Percentiles rank a stretch among this genome's conserved stretches.
These are phyloP conservation scores for Rhizopogon hawkerae DNA, from an alignment of 1,284 basidiomycete species.

Conservation along the genomic window DNA sequence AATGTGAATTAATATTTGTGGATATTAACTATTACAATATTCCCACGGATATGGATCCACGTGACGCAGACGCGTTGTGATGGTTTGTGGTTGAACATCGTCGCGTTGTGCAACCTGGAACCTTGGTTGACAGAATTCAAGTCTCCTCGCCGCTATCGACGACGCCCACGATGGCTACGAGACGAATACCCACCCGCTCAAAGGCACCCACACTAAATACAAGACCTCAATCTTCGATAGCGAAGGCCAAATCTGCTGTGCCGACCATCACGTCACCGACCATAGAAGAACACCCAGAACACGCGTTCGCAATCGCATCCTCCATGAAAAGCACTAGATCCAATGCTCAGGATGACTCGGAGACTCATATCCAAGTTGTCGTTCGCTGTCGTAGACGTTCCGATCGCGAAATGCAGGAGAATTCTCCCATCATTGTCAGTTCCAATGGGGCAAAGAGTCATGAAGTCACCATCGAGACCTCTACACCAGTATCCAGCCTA, in stretches of 20 bases:
- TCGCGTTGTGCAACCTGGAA: constrained; percentile 14
- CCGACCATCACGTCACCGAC: constrained; percentile 15
- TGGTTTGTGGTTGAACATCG: constrained; percentile 11
- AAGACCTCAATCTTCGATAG: constrained; percentile 15
- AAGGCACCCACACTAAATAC: constrained; percentile 10
- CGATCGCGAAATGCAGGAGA: constrained; percentile 73
- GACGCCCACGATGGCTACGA: constrained; percentile 21
- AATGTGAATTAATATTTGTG: neutral
- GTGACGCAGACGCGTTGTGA: constrained; percentile 27
- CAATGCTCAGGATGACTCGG: constrained; percentile 35
- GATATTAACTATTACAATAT: neutral
- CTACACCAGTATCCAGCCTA: constrained; percentile 52
- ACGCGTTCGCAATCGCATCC: constrained; percentile 17
- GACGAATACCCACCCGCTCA: constrained; percentile 18
- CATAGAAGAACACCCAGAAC: constrained; percentile 15
- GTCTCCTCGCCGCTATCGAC: constrained; percentile 5
- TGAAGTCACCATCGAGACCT: constrained; percentile 74
- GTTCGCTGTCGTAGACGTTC: constrained; percentile 78
- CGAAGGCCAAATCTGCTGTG: neutral
- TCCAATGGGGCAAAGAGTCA: constrained; percentile 66
- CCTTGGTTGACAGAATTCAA: neutral
- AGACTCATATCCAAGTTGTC: constrained; percentile 86
- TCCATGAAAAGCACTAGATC: constrained; percentile 14
- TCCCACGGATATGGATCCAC: constrained; percentile 18
- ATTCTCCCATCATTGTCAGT: constrained; percentile 75